Conservation (phyloP, 78 protist genomes). For the Reticulomyxa filosa region DNA sequence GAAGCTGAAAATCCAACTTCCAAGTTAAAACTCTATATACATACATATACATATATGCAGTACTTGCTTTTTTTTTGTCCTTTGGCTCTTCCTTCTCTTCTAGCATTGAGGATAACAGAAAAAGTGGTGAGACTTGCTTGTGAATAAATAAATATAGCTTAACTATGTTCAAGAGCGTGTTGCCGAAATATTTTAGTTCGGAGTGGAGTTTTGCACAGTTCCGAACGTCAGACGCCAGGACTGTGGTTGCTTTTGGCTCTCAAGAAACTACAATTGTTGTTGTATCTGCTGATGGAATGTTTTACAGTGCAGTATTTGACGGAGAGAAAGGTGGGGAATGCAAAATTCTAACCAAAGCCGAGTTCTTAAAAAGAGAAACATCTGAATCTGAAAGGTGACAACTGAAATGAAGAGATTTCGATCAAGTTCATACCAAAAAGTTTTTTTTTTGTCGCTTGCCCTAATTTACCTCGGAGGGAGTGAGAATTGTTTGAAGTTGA, state of each 20-base stretch:
- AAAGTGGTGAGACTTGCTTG: too few species aligned
- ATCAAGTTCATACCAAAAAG: too few species aligned
- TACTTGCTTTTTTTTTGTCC: not conserved
- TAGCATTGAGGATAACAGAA: not conserved
- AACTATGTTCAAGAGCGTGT: conserved; percentile 40
- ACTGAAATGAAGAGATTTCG: too few species aligned
- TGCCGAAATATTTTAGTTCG: conserved; percentile 62
- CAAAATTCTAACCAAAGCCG: not conserved
- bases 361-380: not conserved
- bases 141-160: too few species aligned
- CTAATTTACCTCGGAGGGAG: too few species aligned
- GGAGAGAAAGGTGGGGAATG: not conserved
- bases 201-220: conserved; percentile 80
- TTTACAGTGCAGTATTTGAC: not conserved
- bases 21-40: not conserved
- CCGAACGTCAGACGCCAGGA: conserved; percentile 42
- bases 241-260: conserved; percentile 62
- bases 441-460: too few species aligned
- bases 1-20: not conserved
- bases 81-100: not conserved
- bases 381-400: too few species aligned
- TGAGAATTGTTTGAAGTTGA: too few species aligned
- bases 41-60: not conserved
- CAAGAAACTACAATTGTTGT: conserved; percentile 38
- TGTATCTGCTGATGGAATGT: not conserved